Conservation (phyloP, 305 asterid species). For the Andrographis paniculata region DNA sequence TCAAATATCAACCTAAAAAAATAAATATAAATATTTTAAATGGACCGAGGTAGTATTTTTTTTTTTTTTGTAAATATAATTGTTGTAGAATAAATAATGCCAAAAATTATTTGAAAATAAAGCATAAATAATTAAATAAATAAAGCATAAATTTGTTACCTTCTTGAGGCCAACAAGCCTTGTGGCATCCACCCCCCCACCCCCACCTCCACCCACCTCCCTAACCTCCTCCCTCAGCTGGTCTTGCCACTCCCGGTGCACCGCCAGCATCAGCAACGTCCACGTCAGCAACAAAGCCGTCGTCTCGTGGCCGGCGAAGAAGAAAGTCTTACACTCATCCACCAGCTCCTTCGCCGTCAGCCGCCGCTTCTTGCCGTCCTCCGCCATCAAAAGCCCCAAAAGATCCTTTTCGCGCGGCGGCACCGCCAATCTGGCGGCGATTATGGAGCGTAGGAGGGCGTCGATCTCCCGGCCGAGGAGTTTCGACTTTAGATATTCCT, state of each 20-base stretch:
- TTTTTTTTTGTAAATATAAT: too few species aligned
- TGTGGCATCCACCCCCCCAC: slow-evolving; percentile 30
- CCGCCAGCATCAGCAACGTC: slow-evolving; percentile 62
- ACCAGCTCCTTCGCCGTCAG: slow-evolving; percentile 55
- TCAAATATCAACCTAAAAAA: too few species aligned
- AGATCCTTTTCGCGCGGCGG: slow-evolving; percentile 35
- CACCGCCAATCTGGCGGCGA: slow-evolving; percentile 23
- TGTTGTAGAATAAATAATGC: too few species aligned
- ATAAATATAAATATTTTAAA: too few species aligned
- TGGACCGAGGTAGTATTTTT: too few species aligned
- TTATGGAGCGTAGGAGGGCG: slow-evolving; percentile 36
- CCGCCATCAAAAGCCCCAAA: slow-evolving; percentile 48
- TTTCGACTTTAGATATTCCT: slow-evolving; percentile 34
- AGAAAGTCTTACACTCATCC: slow-evolving; percentile 89
- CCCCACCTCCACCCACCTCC: slow-evolving; percentile 43
- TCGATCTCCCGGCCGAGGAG: slow-evolving; percentile 62
- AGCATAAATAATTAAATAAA: neutral
- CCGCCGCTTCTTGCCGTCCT: slow-evolving; percentile 23
- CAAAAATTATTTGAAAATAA: too few species aligned
- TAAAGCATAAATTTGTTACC: slow-evolving; percentile 29
- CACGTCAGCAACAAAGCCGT: slow-evolving; percentile 77
- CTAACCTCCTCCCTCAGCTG: slow-evolving; percentile 59
- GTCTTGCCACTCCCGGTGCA: slow-evolving; percentile 64
- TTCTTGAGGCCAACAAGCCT: slow-evolving; percentile 60
- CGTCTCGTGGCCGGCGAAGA: slow-evolving; percentile 92